Percentiles rank a stretch among this genome's conserved stretches.
Evolutionary conservation across 305 asterid species (phyloP).

Genomic region (Solanum hybrid): DNA sequence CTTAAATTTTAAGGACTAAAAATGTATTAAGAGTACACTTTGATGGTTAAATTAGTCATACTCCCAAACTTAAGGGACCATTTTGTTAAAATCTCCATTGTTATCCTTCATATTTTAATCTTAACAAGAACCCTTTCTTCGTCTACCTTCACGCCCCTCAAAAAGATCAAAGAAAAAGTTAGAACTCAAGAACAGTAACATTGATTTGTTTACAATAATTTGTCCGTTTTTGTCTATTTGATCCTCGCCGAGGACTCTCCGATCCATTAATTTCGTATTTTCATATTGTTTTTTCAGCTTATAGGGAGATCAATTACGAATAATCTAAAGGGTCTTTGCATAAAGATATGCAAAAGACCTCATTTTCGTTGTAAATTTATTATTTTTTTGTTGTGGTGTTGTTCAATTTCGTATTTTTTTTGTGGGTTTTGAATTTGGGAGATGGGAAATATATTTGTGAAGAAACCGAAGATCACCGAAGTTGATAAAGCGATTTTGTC

Average conservation of each 20-base stretch:
- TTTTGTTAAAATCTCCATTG: not conserved
- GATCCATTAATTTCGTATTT: not conserved
- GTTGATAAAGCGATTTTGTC: slow-evolving; percentile 89
- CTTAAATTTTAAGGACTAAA: not conserved
- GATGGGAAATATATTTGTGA: slow-evolving; percentile 90
- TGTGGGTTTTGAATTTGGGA: not conserved
- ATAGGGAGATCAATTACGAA: not conserved
- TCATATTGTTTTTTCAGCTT: not conserved
- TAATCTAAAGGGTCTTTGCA: not conserved
- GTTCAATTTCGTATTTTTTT: not conserved
- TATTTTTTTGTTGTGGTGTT: not conserved
- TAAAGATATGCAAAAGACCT: not conserved
- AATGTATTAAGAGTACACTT: not conserved
- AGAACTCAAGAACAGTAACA: not conserved
- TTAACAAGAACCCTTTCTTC: not conserved
- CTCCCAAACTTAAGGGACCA: too few species aligned
- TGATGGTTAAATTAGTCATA: not conserved
- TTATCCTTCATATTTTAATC: not conserved
- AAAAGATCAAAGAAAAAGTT: not conserved
- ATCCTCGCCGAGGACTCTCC: not conserved
- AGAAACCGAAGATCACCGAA: slow-evolving; percentile 86
- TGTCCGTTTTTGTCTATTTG: not conserved
- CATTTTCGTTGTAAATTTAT: not conserved
- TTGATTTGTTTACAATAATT: not conserved
- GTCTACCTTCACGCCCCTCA: not conserved